Percentiles rank a stretch among this genome's conserved stretches.
Conservation (phyloP, 2,329 filamentous ascomycete species). For the Hirsutella minnesotensis region DNA sequence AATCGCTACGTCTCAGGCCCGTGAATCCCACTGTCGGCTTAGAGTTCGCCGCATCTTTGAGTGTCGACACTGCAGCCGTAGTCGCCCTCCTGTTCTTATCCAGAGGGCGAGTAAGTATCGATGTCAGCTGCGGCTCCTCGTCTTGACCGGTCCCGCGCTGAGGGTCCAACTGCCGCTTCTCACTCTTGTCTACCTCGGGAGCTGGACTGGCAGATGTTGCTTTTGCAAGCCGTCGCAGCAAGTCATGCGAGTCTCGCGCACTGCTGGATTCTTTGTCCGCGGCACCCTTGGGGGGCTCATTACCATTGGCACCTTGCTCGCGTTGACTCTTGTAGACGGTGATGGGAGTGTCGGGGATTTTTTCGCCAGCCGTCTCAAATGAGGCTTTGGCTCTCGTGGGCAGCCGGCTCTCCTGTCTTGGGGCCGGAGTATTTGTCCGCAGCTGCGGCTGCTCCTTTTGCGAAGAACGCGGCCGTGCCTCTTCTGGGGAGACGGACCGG, state of each 20-base stretch:
- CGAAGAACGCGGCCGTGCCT: slow-evolving; percentile 18
- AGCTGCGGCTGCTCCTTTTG: slow-evolving; percentile 7
- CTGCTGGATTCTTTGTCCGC: neutral
- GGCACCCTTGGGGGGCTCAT: neutral
- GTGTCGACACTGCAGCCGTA: neutral
- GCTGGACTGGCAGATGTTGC: slow-evolving; percentile 34
- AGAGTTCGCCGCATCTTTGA: slow-evolving; percentile 11
- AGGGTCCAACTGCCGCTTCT: slow-evolving; percentile 8
- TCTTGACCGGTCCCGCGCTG: slow-evolving; percentile 1
- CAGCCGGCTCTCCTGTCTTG: slow-evolving; percentile 12
- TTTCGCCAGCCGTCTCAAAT: slow-evolving; percentile 16
- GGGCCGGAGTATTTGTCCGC: slow-evolving; percentile 8
- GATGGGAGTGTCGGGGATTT: slow-evolving; percentile 26
- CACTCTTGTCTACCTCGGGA: slow-evolving; percentile 1
- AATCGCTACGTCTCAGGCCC: slow-evolving; percentile 29
- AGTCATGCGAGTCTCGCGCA: slow-evolving; percentile 29
- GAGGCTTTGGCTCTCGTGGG: neutral
- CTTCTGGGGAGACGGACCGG: slow-evolving; percentile 29
- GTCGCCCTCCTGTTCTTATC: neutral
- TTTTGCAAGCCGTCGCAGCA: slow-evolving; percentile 36
- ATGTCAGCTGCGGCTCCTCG: slow-evolving; percentile 7
- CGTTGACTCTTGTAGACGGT: slow-evolving; percentile 23
- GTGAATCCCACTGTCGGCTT: slow-evolving; percentile 35
- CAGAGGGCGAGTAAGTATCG: slow-evolving; percentile 1
- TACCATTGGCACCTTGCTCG: neutral